phyloP scores from a whole-genome alignment of 176 grass and related monocot species.

The Eleusine coracana region DNA sequence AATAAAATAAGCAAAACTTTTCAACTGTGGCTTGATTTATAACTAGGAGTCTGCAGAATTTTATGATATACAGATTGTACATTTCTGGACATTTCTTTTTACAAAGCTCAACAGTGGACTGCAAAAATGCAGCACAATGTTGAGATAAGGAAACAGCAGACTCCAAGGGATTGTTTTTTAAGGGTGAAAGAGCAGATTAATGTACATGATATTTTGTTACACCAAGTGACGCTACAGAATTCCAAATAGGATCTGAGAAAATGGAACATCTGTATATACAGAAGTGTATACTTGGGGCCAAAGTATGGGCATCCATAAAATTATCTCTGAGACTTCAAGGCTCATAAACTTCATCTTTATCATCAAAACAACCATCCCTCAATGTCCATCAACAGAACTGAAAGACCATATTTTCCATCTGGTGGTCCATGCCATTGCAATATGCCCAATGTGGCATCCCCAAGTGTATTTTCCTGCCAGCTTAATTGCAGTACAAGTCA shows the following conservation, averaged over 20 bases:
- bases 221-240: neutral
- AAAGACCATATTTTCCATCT: neutral
- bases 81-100: conserved; percentile 11
- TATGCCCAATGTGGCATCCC: neutral
- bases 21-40: neutral
- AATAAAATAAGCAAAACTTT: neutral
- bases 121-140: neutral
- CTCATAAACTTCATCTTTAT: conserved; percentile 13
- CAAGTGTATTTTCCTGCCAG: neutral
- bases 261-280: conserved; percentile 1
- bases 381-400: neutral
- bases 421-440: conserved; percentile 23
- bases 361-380: neutral
- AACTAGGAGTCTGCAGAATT: neutral
- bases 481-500: neutral
- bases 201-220: conserved; percentile 10
- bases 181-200: conserved; percentile 17
- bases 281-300: neutral
- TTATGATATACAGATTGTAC: neutral
- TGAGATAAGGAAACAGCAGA: conserved; percentile 22
- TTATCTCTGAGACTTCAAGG: conserved; percentile 6
- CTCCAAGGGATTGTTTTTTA: neutral
- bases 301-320: conserved; percentile 1
- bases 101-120: conserved; percentile 11
- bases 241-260: neutral